These are phyloP conservation scores for Polyrhizophydium stewartii DNA, from an alignment of 371 early-diverging fungal genomes.

Conservation along the genomic window DNA sequence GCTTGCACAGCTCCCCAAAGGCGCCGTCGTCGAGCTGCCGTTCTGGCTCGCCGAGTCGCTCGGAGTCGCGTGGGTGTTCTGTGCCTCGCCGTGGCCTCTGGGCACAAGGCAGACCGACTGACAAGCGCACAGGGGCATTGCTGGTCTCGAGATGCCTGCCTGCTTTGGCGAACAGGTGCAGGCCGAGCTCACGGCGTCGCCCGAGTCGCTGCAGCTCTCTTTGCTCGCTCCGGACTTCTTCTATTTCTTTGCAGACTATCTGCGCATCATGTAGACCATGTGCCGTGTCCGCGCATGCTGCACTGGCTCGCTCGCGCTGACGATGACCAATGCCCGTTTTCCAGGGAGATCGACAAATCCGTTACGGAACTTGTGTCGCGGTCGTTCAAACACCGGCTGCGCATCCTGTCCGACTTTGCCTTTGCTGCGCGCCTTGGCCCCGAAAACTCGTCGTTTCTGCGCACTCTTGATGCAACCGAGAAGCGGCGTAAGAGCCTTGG, in stretches of 20 bases:
- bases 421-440: background rate
- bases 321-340: no score
- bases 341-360: background rate
- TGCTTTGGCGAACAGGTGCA: background rate
- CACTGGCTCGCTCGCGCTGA: no score
- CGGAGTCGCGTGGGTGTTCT: background rate
- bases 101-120: no score
- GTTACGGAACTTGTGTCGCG: background rate
- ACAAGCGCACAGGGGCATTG: background rate
- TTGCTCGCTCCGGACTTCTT: background rate
- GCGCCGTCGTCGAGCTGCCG: background rate
- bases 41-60: conserved; percentile 2
- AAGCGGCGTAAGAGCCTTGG: background rate
- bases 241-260: background rate
- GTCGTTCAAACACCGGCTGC: background rate
- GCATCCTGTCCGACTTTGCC: background rate
- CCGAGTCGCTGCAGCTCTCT: background rate
- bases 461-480: background rate
- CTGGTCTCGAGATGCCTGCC: background rate
- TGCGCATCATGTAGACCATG: background rate
- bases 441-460: background rate
- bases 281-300: no score
- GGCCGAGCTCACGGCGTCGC: background rate
- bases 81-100: no score
- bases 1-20: background rate